Percentiles rank a stretch among this genome's conserved stretches.
These are phyloP conservation scores for Didymella segeticola DNA, from an alignment of 2,329 filamentous ascomycete genomes.

Conservation along the genomic window DNA sequence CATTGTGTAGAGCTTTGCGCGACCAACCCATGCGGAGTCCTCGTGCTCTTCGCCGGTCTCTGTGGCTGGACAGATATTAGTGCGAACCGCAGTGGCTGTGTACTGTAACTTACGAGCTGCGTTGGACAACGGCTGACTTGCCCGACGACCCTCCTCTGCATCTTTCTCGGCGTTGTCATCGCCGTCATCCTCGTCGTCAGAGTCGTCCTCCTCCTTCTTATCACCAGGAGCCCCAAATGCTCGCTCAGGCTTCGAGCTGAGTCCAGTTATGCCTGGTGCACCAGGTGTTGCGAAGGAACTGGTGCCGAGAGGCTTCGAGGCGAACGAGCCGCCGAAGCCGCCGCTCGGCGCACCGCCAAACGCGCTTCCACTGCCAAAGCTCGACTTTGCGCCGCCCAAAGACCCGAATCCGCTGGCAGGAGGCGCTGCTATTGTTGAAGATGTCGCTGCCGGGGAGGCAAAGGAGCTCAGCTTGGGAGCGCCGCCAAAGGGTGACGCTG, in stretches of 20 bases:
- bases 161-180: constrained; percentile 29
- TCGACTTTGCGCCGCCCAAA: constrained; percentile 41
- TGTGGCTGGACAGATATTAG: constrained; percentile 57
- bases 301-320: constrained; percentile 51
- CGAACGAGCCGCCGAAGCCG: constrained; percentile 37
- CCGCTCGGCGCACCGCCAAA: constrained; percentile 53
- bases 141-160: constrained; percentile 42
- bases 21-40: constrained; percentile 73
- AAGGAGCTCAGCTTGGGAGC: constrained; percentile 41
- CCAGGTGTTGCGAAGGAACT: constrained; percentile 73
- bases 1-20: constrained; percentile 86
- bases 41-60: constrained; percentile 91
- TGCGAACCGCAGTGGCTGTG: background rate
- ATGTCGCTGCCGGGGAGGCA: constrained; percentile 25
- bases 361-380: constrained; percentile 44
- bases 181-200: constrained; percentile 62
- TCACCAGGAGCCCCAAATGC: constrained; percentile 79
- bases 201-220: constrained; percentile 55
- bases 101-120: constrained; percentile 9
- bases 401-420: constrained; percentile 41
- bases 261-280: constrained; percentile 54
- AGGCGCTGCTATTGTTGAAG: constrained; percentile 17
- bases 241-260: constrained; percentile 68
- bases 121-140: constrained; percentile 4
- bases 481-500: constrained; percentile 47